Evolutionary conservation across 2,329 filamentous ascomycete genomes (phyloP), one percentile per base, ranked within the genome.

Genomic region (Fusarium fracticaudum): DNA sequence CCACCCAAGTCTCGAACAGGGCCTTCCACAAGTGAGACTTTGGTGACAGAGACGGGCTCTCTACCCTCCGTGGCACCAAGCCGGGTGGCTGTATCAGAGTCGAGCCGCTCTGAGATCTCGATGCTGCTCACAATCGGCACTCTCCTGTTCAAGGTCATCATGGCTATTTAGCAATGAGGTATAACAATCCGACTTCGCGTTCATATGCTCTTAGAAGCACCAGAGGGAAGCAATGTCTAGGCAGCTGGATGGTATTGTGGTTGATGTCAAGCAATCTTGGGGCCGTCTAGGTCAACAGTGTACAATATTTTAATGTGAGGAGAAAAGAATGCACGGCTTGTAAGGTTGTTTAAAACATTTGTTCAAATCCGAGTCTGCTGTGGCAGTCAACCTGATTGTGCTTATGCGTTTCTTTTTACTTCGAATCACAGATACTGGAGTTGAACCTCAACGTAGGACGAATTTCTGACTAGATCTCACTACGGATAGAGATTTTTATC

Each of bases 11-110:
- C 64, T 33, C 47, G 45, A 24, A 29, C 50, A 17, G 60, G 29
- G 22, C 40, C 48, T 24, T 33, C 29, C 31, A 33, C 24, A 10
- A 60, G 69, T 43, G 71, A 65, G 57, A 70, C 50, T 58, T 65
- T 63, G 60, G 64, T 61, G 48, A 74, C 50, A 45, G 72, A 79
- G 31, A 77, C 66, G 12, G 73, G 73, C 14, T 60, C 77, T 44
- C 67, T 67, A 59, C 68, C 79, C 31, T 77, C 77, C 2, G 47
- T 72, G 37, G 54, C 66, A 15, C 68, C 80, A 26, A 80, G 75
- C 12, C 76, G 71, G 31, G 77, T 83, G 6, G 71, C 69, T 11
- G 69, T 76, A 9, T 82, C 81, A 7, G 75, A 76, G 50, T 80
- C 79, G 5, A 74, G 60, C 2, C 73, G 66, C 22, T 72, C 73